These are phyloP conservation scores for Pseudogymnoascus sp. DNA, from an alignment of 2,329 filamentous ascomycete genomes.

Conservation along the genomic window DNA sequence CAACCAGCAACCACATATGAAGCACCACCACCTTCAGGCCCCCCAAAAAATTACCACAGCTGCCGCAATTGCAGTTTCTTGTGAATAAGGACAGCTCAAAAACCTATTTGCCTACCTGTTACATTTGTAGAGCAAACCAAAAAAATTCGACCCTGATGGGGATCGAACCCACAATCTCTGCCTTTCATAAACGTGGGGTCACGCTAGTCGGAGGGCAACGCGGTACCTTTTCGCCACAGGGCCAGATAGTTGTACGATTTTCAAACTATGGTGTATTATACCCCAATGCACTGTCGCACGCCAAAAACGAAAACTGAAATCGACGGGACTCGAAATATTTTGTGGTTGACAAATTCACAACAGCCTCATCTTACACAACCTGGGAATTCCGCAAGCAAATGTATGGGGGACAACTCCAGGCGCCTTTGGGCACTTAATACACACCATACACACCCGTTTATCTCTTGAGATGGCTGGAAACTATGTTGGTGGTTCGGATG, in stretches of 20 bases:
- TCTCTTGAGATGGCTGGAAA: neutral
- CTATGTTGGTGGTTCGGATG: neutral
- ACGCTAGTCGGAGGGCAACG: slow-evolving; percentile 10
- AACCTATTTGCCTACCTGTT: neutral
- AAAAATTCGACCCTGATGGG: slow-evolving; percentile 10
- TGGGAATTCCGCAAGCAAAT: neutral
- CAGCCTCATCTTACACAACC: neutral
- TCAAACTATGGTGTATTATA: neutral
- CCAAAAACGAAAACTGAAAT: neutral
- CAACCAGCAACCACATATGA: too few relatives aligned
- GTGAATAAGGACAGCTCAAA: neutral
- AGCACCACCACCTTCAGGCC: too few relatives aligned
- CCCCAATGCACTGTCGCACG: neutral
- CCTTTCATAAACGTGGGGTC: slow-evolving; percentile 8
- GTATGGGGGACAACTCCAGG: neutral
- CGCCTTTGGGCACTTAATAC: neutral
- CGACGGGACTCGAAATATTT: neutral
- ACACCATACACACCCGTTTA: neutral
- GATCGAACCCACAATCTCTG: slow-evolving; percentile 11
- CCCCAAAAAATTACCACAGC: too few relatives aligned
- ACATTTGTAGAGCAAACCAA: neutral
- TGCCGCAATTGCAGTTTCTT: too few relatives aligned
- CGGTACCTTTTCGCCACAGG: slow-evolving; percentile 10
- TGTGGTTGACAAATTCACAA: neutral
- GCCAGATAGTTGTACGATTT: slow-evolving; percentile 6